Base-by-base conservation (phyloP, 2,329 filamentous ascomycete species). In the Fusarium hainanense region DNA sequence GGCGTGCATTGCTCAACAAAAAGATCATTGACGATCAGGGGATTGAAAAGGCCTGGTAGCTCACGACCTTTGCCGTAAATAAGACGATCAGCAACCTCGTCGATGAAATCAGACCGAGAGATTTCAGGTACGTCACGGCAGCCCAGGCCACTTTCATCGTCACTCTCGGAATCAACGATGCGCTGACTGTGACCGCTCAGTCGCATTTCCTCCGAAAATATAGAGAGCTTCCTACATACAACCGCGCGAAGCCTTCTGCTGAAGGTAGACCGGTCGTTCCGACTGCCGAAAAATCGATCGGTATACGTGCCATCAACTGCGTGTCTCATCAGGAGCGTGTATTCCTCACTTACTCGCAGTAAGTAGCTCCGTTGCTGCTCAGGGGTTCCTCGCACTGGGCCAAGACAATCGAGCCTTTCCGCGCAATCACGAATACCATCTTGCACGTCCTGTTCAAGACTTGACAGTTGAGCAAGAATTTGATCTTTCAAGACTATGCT, bases 11-110 rank as follows among this genome's bases (percentile, higher is more conserved):
- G 88, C 47, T 89, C 83, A 21, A 79, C 78, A 72, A 92, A 92
- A 0, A 92, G 75, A 23, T 90, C 85, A 0, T 80, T 79, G 1
- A 92, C 82, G 12, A 91, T 78, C 55, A 88, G 74, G 0, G 89
- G 85, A 63, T 89, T 89, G 75, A 88, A 90, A 0, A 81, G 87
- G 0, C 89, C 88, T 0, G 87, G 86, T 0, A 92, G 77, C 72
- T 92, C 90, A 7, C 84, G 78, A 3, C 76, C 77, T n/a, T 75
- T 68, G 40, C 44, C 71, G 2, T 68, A 68, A 7, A 56, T 25
- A 54, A 79, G 75, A 8, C 74, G 43, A 1, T 28, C 12, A 4
- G 65, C 58, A 18, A 79, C 69, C 1, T 76, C 64, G 4, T 63
- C 6, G 7, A 77, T 50, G 7, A 73, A 77, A 1, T 66, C 58